phyloP scores from a whole-genome alignment of 1,139 yeast species.

The Suhomyces anneliseae region DNA sequence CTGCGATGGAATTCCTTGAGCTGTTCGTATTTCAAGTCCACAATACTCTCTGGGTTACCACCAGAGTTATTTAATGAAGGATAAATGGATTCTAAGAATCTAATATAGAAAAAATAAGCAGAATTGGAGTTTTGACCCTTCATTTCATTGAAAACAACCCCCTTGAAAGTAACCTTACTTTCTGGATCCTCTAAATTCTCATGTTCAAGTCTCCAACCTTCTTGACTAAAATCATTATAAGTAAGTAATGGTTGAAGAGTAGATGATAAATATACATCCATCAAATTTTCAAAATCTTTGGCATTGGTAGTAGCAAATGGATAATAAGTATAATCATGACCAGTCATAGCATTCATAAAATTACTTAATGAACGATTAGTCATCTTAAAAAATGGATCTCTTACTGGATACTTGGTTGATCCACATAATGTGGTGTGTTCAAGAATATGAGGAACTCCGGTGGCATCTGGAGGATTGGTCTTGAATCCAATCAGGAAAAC shows the following conservation, averaged over 20 bases:
- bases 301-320: slow-evolving; percentile 94
- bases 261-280: slow-evolving; percentile 86
- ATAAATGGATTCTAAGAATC: slow-evolving; percentile 81
- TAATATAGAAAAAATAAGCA: slow-evolving; percentile 79
- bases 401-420: slow-evolving; percentile 81
- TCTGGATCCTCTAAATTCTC: slow-evolving; percentile 54
- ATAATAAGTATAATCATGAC: slow-evolving; percentile 90
- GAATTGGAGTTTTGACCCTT: slow-evolving; percentile 95
- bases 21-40: slow-evolving; percentile 71
- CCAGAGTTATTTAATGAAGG: slow-evolving; percentile 88
- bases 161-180: slow-evolving; percentile 75
- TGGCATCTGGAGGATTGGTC: slow-evolving; percentile 89
- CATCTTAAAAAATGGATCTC: slow-evolving; percentile 98
- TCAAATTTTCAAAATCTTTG: slow-evolving; percentile 77
- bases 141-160: slow-evolving; percentile 98
- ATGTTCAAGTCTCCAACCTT: slow-evolving; percentile 96
- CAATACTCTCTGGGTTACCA: slow-evolving; percentile 86
- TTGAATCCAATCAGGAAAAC: slow-evolving; percentile 90
- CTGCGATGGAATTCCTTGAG: slow-evolving; percentile 69
- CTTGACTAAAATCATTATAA: slow-evolving; percentile 84
- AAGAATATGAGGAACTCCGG: slow-evolving; percentile 94
- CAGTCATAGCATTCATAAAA: slow-evolving; percentile 99
- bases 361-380: slow-evolving; percentile 81
- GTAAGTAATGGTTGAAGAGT: slow-evolving; percentile 80
- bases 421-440: slow-evolving; percentile 98